Conservation (phyloP, 257 asterid genomes). For the Leptodermis oblonga region DNA sequence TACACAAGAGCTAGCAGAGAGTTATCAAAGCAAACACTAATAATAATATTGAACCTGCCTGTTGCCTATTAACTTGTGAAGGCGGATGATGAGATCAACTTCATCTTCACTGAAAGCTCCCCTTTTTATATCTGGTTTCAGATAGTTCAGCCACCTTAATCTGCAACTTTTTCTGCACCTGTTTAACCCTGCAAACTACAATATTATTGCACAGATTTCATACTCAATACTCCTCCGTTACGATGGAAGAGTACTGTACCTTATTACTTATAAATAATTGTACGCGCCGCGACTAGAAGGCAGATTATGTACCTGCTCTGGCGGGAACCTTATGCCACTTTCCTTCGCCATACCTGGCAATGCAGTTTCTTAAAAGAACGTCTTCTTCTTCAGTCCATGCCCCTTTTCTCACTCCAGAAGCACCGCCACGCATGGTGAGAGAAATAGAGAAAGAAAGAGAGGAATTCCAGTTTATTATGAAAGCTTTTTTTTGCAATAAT, state of each 20-base stretch:
- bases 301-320: constrained; percentile 27
- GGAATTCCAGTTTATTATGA: too few relatives aligned
- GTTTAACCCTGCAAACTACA: constrained; percentile 15
- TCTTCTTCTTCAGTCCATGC: constrained; percentile 31
- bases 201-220: too few relatives aligned
- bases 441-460: too few relatives aligned
- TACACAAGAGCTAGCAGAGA: too few relatives aligned
- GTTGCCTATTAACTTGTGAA: constrained; percentile 25
- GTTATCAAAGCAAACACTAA: too few relatives aligned
- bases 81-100: constrained; percentile 19
- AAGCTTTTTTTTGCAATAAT: too few relatives aligned
- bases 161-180: constrained; percentile 29
- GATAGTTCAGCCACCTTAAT: constrained; percentile 23
- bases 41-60: constrained; percentile 18
- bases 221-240: too few relatives aligned
- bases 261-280: too few relatives aligned
- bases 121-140: constrained; percentile 23
- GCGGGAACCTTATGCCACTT: constrained; percentile 27
- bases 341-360: constrained; percentile 28
- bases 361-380: constrained; percentile 15
- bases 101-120: constrained; percentile 20
- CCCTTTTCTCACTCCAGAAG: constrained; percentile 17
- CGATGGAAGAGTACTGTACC: too few relatives aligned
- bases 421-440: background rate
- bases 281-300: too few relatives aligned